Conservation (phyloP, 257 asterid genomes). For the Asclepias syriaca region DNA sequence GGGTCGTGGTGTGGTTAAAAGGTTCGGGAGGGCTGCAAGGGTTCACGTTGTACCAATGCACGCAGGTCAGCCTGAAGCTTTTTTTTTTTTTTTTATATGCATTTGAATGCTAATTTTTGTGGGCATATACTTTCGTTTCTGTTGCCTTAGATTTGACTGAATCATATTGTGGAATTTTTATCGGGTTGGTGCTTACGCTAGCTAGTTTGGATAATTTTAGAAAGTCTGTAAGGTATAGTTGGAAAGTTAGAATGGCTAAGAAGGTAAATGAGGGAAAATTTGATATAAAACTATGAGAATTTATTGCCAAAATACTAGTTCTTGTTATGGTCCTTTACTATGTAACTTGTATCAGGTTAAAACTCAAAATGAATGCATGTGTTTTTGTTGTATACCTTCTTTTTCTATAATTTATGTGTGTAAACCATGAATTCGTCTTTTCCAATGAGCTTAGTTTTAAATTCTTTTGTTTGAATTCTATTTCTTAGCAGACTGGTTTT, state of each 20-base stretch:
- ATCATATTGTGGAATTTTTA: not conserved
- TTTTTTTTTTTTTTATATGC: not conserved
- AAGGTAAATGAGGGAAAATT: not conserved
- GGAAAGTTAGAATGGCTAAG: not conserved
- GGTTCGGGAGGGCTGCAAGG: constrained; percentile 74
- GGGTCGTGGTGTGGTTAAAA: constrained; percentile 69
- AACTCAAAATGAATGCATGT: not conserved
- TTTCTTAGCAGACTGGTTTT: constrained; percentile 83
- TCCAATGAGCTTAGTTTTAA: not conserved
- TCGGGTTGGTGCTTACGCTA: not conserved
- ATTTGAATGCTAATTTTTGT: not conserved
- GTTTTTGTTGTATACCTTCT: not conserved
- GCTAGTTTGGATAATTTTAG: not conserved
- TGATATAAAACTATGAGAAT: not conserved
- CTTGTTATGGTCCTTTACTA: not conserved
- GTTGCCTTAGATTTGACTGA: not conserved
- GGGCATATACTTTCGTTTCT: not conserved
- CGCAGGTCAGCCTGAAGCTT: constrained; percentile 52
- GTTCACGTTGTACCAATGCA: constrained; percentile 80
- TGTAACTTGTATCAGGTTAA: not conserved
- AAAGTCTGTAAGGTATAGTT: not conserved
- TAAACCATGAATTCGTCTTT: not conserved
- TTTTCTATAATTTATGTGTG: not conserved
- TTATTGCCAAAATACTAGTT: not conserved
- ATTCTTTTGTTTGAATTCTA: constrained; percentile 12